These are phyloP conservation scores for Cardamine chenopodiifolia DNA, from an alignment of 345 rosid species.

Conservation along the genomic window DNA sequence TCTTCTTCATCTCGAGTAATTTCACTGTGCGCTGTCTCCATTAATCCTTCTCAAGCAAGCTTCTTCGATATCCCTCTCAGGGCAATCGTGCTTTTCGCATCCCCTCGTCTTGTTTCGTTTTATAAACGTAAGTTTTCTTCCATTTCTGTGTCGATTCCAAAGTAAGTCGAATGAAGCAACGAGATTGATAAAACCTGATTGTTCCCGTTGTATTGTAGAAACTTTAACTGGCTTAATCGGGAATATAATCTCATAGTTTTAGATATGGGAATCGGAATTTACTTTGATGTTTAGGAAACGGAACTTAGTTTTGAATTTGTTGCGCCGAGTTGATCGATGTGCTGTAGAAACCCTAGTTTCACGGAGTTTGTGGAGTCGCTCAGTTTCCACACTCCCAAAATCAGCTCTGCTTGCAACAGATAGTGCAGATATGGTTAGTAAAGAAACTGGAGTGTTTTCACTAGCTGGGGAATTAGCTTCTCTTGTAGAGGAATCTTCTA, in stretches of 20 bases:
- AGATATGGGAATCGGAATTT: not conserved
- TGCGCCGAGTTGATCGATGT: constrained; percentile 16
- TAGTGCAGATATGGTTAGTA: constrained; percentile 29
- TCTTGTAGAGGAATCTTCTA: constrained; percentile 64
- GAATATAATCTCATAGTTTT: constrained; percentile 22
- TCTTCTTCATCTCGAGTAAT: not conserved
- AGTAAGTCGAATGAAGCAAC: not conserved
- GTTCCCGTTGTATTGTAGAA: not conserved
- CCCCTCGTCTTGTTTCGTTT: constrained; percentile 7
- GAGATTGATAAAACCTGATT: constrained; percentile 6
- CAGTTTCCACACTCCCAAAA: constrained; percentile 11
- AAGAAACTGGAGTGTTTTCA: constrained; percentile 43
- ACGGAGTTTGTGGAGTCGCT: constrained; percentile 7
- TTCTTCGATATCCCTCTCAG: constrained; percentile 18
- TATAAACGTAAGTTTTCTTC: constrained; percentile 31
- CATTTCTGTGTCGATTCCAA: constrained; percentile 26
- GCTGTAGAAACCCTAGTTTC: constrained; percentile 23
- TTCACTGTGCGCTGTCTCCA: not conserved
- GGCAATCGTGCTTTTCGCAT: constrained; percentile 3
- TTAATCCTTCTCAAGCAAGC: not conserved
- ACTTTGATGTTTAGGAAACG: constrained; percentile 36
- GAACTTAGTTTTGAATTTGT: constrained; percentile 24
- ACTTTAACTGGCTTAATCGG: not conserved
- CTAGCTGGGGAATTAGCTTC: constrained; percentile 67
- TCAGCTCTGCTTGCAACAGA: constrained; percentile 29